A percentile compares a stretch with the other conserved stretches of the same genome.
Conservation (phyloP, 306 rosid genomes). For the Sphenostylis stenocarpa region DNA sequence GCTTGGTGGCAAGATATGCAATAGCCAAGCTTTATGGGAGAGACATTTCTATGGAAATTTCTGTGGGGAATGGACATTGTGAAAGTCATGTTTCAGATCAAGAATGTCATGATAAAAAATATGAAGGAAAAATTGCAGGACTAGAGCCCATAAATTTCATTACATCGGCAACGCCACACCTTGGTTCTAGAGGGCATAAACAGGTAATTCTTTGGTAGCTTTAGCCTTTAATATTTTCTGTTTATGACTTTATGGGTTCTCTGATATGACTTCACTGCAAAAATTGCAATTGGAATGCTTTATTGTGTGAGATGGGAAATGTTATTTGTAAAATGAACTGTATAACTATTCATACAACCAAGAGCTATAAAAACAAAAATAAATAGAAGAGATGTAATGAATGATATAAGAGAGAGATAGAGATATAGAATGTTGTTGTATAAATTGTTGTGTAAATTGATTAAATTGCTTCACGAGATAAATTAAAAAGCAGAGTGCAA, state of each 20-base stretch:
- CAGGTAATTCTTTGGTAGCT: slow-evolving; percentile 52
- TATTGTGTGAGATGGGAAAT: background rate
- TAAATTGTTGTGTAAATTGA: background rate
- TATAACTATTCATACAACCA: too few relatives aligned
- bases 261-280: background rate
- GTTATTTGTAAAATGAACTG: too few relatives aligned
- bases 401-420: too few relatives aligned
- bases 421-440: too few relatives aligned
- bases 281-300: slow-evolving; percentile 16
- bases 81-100: slow-evolving; percentile 41
- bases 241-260: background rate
- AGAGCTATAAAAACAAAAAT: too few relatives aligned
- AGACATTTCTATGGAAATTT: slow-evolving; percentile 36
- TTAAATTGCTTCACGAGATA: background rate
- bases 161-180: slow-evolving; percentile 85
- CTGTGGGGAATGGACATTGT: slow-evolving; percentile 48
- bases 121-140: slow-evolving; percentile 76
- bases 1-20: slow-evolving; percentile 78
- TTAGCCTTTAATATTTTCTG: background rate
- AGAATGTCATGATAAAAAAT: slow-evolving; percentile 29
- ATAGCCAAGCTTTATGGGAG: slow-evolving; percentile 68
- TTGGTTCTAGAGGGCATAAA: slow-evolving; percentile 86
- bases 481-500: background rate
- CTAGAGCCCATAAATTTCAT: slow-evolving; percentile 81
- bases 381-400: too few relatives aligned